phyloP scores from a whole-genome alignment of 1,139 yeast species.

The Suhomyces panamericanus region DNA sequence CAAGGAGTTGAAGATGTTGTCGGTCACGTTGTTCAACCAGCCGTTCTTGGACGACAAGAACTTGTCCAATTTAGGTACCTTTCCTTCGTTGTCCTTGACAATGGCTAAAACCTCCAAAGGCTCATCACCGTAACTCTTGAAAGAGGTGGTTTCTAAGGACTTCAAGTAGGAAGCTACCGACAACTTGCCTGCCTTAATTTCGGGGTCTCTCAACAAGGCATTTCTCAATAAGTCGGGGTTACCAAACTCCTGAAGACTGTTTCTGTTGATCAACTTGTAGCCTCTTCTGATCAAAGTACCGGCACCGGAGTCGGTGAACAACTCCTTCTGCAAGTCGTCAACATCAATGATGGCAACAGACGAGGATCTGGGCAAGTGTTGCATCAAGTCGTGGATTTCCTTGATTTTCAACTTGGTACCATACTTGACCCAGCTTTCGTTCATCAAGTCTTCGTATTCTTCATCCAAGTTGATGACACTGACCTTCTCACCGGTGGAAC shows the following conservation, averaged over 20 bases:
- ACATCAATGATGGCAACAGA: slow-evolving; percentile 97
- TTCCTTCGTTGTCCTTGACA: slow-evolving; percentile 48
- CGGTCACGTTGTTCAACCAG: slow-evolving; percentile 97
- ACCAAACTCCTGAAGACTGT: slow-evolving; percentile 69
- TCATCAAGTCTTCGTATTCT: slow-evolving; percentile 87
- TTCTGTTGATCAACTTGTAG: slow-evolving; percentile 75
- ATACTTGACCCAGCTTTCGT: slow-evolving; percentile 96
- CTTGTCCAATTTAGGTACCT: slow-evolving; percentile 77
- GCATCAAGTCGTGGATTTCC: slow-evolving; percentile 91
- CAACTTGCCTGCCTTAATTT: slow-evolving; percentile 65
- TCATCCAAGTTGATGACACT: slow-evolving; percentile 92
- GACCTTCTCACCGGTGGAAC: slow-evolving; percentile 86
- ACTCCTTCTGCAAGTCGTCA: slow-evolving; percentile 91
- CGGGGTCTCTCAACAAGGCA: slow-evolving; percentile 77
- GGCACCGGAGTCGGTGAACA: slow-evolving; percentile 98
- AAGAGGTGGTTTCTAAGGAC: slow-evolving; percentile 59
- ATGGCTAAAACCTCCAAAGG: slow-evolving; percentile 93
- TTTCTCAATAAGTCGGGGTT: slow-evolving; percentile 73
- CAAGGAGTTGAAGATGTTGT: slow-evolving; percentile 84
- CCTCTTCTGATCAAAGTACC: slow-evolving; percentile 98
- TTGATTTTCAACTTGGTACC: slow-evolving; percentile 96
- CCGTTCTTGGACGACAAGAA: slow-evolving; percentile 87
- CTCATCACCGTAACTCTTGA: slow-evolving; percentile 91
- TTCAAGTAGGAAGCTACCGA: slow-evolving; percentile 84
- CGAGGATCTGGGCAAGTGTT: slow-evolving; percentile 92